Conservation (phyloP, 2,329 filamentous ascomycete genomes). For the Ophiostoma triangulosporum region DNA sequence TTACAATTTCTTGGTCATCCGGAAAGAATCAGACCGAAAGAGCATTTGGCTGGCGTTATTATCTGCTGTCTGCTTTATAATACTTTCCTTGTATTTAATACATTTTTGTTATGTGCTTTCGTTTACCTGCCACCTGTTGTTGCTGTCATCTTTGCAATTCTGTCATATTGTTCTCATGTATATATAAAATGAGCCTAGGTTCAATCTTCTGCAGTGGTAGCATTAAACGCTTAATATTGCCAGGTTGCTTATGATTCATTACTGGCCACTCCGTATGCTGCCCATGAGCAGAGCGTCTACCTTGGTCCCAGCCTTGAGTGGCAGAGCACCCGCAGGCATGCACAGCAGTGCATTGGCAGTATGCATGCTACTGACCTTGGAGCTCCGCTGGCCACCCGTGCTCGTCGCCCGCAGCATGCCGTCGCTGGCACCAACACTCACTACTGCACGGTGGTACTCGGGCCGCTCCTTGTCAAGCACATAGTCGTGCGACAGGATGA, state of each 20-base stretch:
- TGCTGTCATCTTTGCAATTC: neutral
- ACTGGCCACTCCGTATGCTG: conserved; percentile 5
- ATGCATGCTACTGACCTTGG: conserved; percentile 74
- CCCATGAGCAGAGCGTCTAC: conserved; percentile 75
- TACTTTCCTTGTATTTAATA: neutral
- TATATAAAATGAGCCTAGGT: conserved; percentile 1
- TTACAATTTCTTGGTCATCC: conserved; percentile 1
- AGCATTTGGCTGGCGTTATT: conserved; percentile 10
- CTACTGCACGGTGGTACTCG: conserved; percentile 81
- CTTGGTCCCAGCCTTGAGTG: conserved; percentile 52
- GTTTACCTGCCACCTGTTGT: neutral
- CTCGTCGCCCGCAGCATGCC: conserved; percentile 61
- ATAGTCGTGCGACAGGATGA: conserved; percentile 59
- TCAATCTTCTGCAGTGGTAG: neutral
- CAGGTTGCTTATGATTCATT: neutral
- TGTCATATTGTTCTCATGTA: neutral
- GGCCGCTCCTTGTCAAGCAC: conserved; percentile 59
- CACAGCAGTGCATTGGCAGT: conserved; percentile 79
- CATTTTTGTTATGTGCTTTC: neutral
- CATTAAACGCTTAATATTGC: neutral
- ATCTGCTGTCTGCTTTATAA: neutral
- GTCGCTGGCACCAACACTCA: conserved; percentile 54
- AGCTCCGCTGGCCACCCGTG: conserved; percentile 84
- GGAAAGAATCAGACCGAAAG: neutral
- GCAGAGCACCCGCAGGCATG: conserved; percentile 51